phyloP scores from a whole-genome alignment of 164 flowering plant species.

The Berberis thunbergii region DNA sequence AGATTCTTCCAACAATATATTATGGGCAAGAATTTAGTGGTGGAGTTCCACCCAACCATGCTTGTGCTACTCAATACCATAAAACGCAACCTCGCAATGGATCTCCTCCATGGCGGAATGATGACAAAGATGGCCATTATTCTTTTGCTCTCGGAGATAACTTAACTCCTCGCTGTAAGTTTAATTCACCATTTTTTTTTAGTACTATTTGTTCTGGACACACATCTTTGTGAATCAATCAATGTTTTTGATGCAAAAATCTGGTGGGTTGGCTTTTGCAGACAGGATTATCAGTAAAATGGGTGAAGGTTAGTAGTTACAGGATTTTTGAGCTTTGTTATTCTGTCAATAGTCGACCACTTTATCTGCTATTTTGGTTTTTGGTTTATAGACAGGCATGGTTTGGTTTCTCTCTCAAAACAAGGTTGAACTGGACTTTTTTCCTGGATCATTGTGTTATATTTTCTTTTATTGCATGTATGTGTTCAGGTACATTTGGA shows the following conservation, averaged over 20 bases:
- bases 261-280: slow-evolving; percentile 27
- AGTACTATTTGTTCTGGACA: too few relatives aligned
- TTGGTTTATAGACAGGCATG: too few relatives aligned
- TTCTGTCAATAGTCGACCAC: too few relatives aligned
- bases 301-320: slow-evolving; percentile 74
- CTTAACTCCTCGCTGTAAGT: slow-evolving; percentile 72
- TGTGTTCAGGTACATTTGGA: slow-evolving; percentile 77
- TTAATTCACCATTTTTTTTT: too few relatives aligned
- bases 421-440: not conserved
- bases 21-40: slow-evolving; percentile 52
- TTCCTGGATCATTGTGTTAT: not conserved
- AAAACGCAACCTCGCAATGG: slow-evolving; percentile 42
- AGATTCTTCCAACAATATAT: slow-evolving; percentile 51
- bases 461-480: not conserved
- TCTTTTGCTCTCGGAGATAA: slow-evolving; percentile 65
- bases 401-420: too few relatives aligned
- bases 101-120: slow-evolving; percentile 86
- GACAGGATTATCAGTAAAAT: slow-evolving; percentile 80
- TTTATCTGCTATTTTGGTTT: too few relatives aligned
- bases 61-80: slow-evolving; percentile 37
- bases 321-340: too few relatives aligned
- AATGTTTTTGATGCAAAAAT: too few relatives aligned
- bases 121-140: slow-evolving; percentile 91
- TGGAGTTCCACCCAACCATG: slow-evolving; percentile 33
- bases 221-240: too few relatives aligned